phyloP scores from a whole-genome alignment of 441 rosid genomes.

The Raphanus hybrid region DNA sequence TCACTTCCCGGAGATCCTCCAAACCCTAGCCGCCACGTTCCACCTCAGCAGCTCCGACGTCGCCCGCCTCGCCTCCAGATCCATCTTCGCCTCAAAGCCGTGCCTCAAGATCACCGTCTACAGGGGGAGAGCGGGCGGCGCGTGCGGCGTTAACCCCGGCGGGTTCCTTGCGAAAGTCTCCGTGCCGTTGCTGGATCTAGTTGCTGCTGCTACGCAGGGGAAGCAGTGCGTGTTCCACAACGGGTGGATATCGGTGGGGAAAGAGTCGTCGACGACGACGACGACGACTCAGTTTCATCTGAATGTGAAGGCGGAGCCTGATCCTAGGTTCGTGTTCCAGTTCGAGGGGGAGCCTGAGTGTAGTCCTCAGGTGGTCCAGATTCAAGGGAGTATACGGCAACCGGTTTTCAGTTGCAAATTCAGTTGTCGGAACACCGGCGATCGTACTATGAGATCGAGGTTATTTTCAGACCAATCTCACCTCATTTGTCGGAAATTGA shows the following conservation, averaged over 20 bases:
- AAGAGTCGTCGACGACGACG: constrained; percentile 36
- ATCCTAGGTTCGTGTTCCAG: constrained; percentile 95
- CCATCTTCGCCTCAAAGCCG: constrained; percentile 57
- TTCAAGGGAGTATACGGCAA: constrained; percentile 78
- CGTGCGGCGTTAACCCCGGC: constrained; percentile 76
- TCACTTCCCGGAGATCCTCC: constrained; percentile 52
- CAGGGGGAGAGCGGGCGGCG: constrained; percentile 69
- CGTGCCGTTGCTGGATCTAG: constrained; percentile 70
- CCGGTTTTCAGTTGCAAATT: constrained; percentile 96
- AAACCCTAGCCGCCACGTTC: constrained; percentile 66
- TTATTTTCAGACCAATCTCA: constrained; percentile 27
- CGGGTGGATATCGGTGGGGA: constrained; percentile 81
- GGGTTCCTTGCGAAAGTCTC: constrained; percentile 68
- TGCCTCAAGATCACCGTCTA: constrained; percentile 63
- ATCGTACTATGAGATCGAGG: constrained; percentile 74
- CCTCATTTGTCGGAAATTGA: constrained; percentile 14
- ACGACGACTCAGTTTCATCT: constrained; percentile 59
- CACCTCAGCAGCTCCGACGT: constrained; percentile 69
- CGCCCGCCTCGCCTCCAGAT: constrained; percentile 53
- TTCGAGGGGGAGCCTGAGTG: constrained; percentile 97
- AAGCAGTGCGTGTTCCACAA: constrained; percentile 61
- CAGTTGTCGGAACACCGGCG: constrained; percentile 68
- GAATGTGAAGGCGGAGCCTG: constrained; percentile 81
- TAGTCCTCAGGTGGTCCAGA: constrained; percentile 91
- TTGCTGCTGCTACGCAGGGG: constrained; percentile 60